Base-by-base conservation (phyloP, 2,329 filamentous ascomycete species). In the Tricladium varicosporioides region DNA sequence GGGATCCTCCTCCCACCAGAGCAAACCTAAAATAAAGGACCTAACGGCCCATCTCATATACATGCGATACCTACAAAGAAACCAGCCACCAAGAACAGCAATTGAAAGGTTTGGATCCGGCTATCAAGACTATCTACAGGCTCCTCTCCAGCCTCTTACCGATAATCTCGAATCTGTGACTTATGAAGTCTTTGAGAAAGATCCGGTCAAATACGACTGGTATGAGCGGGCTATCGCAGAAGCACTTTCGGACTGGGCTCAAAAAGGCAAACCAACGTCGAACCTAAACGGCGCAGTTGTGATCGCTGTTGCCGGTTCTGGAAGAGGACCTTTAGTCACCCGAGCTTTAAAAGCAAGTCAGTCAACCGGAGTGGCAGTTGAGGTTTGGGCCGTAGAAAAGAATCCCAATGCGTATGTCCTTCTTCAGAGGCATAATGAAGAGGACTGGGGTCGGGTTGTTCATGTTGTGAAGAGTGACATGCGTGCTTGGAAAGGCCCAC, bases 171-270 rank as follows among this genome's bases (percentile, higher is more conserved):
- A 99, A 72, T 96, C 92, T 48, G 89, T 96, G 44, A 99, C 94
- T 0, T 99, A 99, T 72, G 94, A 99, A 71, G 93, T 97, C 1
- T 99, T 99, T 68, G 94, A 99, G 72, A 95, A 95, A 65, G 95
- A 99, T 63, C 94, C 94, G 0, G 89, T 99, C 74, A 99, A 99
- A 74, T 99, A 99, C 71, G 86, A 92, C 62, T 95, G 93, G 80
- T 99, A 99, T 70, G 92, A 97, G 72, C 80, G 82, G 47, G 94
- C 94, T 13, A 88, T 95, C 56, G 83, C 84, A 3, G 84, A 89
- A 62, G 93, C 94, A 0, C 78, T 99, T 60, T 80, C 76, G 11
- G 92, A 97, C 68, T 95, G 94, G 87, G 80, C 80, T 57, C 75
- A 79, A 40, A 80, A 90, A 57, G 78, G 82, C 32, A 92, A 91